A percentile compares a stretch with the other conserved stretches of the same genome.
phyloP scores from a whole-genome alignment of 129 eudicot genomes.

The Lactuca saligna region DNA sequence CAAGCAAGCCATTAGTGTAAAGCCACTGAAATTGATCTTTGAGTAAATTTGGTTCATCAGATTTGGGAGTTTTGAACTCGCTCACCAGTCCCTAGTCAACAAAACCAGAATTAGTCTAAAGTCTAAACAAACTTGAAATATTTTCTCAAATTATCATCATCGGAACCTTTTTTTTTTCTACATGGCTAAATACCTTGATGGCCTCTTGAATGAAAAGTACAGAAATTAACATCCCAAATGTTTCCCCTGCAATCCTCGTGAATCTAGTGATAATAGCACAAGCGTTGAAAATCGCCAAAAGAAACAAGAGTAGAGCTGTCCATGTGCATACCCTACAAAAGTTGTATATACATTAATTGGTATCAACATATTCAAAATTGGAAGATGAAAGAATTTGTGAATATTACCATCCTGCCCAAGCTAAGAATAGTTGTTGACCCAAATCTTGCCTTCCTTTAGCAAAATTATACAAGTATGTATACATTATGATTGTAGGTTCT shows the following conservation, averaged over 20 bases:
- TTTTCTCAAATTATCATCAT: neutral
- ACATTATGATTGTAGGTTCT: conserved; percentile 68
- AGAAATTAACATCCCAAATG: conserved; percentile 64
- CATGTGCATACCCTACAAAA: conserved; percentile 62
- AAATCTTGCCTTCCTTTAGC: conserved; percentile 44
- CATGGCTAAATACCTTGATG: conserved; percentile 44
- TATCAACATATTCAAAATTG: neutral
- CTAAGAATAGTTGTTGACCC: conserved; percentile 56
- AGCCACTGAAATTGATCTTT: conserved; percentile 52
- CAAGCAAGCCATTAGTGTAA: conserved; percentile 54
- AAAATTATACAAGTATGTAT: conserved; percentile 53
- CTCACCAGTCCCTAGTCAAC: conserved; percentile 44
- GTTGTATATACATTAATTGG: neutral
- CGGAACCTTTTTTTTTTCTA: neutral
- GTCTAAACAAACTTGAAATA: neutral
- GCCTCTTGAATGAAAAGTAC: conserved; percentile 73
- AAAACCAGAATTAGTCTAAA: neutral
- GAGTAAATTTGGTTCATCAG: conserved; percentile 18
- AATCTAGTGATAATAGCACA: conserved; percentile 51
- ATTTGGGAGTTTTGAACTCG: conserved; percentile 51
- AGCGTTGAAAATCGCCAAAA: conserved; percentile 53
- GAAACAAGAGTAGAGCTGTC: conserved; percentile 53
- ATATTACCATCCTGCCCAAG: conserved; percentile 68
- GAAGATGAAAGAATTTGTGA: neutral
- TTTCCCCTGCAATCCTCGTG: conserved; percentile 63